These are phyloP conservation scores for Solanum sitiens DNA, from an alignment of 257 asterid species.

Conservation along the genomic window DNA sequence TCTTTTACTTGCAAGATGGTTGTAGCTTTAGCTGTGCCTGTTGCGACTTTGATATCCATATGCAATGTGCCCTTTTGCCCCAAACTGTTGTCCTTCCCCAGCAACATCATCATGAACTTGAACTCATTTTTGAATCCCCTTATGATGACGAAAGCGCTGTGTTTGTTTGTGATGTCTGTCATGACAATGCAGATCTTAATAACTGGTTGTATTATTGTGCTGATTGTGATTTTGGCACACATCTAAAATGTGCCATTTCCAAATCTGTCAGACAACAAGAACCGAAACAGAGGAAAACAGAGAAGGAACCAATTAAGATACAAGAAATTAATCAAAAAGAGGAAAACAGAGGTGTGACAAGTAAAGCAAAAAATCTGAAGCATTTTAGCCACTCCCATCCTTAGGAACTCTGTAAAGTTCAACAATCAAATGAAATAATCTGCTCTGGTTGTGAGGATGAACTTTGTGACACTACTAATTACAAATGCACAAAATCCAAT, in stretches of 20 bases:
- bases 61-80: conserved; percentile 14
- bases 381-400: conserved; percentile 4
- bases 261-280: background rate
- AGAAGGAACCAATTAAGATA: background rate
- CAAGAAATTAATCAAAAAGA: background rate
- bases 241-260: background rate
- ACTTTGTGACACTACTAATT: background rate
- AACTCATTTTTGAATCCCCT: background rate
- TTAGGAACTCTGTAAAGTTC: background rate
- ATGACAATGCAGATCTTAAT: background rate
- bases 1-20: conserved; percentile 5
- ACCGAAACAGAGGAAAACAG: background rate
- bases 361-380: background rate
- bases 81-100: background rate
- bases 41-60: conserved; percentile 22
- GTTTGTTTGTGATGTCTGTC: conserved; percentile 1
- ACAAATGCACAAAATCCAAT: background rate
- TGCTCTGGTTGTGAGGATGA: conserved; percentile 2
- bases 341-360: background rate
- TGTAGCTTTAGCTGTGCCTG: conserved; percentile 17
- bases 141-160: background rate
- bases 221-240: conserved; percentile 11
- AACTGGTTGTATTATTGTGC: conserved; percentile 9
- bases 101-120: conserved; percentile 8
- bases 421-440: background rate